Conservation (phyloP, 768 basidiomycete genomes). For the Holtermannia corniformis region DNA sequence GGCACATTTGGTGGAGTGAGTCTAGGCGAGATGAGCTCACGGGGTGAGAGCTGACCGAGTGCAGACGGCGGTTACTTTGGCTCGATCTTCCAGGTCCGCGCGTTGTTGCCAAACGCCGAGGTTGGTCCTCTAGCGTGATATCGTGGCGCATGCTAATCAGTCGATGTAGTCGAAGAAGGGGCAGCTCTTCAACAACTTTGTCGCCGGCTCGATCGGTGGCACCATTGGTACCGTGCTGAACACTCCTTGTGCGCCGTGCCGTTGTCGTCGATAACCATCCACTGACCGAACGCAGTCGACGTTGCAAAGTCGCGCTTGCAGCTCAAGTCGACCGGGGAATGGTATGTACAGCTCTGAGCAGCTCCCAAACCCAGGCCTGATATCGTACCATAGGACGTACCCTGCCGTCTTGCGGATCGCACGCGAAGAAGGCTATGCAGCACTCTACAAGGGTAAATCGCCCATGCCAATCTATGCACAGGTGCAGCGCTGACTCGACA, state of each 20-base stretch:
- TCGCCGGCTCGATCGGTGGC: constrained; percentile 82
- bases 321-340: constrained; percentile 40
- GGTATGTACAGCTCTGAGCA: constrained; percentile 27
- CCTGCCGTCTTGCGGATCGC: constrained; percentile 51
- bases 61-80: constrained; percentile 80
- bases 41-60: constrained; percentile 4
- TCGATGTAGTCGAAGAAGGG: constrained; percentile 53
- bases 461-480: not conserved
- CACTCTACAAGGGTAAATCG: constrained; percentile 43
- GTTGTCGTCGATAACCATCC: no score
- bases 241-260: constrained; percentile 63
- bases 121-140: constrained; percentile 45
- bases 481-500: no score
- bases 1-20: constrained; percentile 68
- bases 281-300: constrained; percentile 46
- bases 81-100: constrained; percentile 72
- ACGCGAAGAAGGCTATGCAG: constrained; percentile 42
- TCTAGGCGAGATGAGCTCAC: not conserved
- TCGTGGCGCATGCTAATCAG: not conserved
- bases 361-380: constrained; percentile 54
- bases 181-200: constrained; percentile 78
- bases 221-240: constrained; percentile 69
- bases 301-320: constrained; percentile 97
- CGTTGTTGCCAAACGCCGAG: constrained; percentile 72
- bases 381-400: constrained; percentile 88